A percentile compares a stretch with the other conserved stretches of the same genome.
Evolutionary conservation across 352 stramenopile genomes (phyloP).

Genomic region (Poterioochromonas sp.): DNA sequence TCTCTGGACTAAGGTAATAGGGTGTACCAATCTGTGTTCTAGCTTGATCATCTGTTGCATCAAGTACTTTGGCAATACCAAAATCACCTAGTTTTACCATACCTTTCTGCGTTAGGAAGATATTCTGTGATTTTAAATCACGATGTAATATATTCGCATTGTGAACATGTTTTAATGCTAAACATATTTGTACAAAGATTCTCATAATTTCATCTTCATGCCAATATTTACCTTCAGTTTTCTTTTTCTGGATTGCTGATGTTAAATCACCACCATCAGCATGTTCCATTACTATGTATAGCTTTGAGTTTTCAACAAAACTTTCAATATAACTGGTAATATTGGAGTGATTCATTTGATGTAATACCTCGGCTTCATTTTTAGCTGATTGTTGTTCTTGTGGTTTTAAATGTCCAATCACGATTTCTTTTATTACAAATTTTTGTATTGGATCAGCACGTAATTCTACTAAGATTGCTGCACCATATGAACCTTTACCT

Average conservation of each 20-base stretch:
- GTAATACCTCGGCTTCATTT: constrained; percentile 41
- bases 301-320: constrained; percentile 36
- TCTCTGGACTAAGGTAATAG: constrained; percentile 28
- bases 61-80: constrained; percentile 47
- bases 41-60: constrained; percentile 17
- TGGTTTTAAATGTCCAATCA: constrained; percentile 33
- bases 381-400: constrained; percentile 31
- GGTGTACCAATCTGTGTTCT: constrained; percentile 30
- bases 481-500: constrained; percentile 34
- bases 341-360: constrained; percentile 41
- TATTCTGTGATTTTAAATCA: constrained; percentile 48
- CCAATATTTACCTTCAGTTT: constrained; percentile 12
- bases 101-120: constrained; percentile 48
- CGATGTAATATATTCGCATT: constrained; percentile 49
- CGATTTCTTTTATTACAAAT: constrained; percentile 36
- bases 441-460: constrained; percentile 16
- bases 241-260: constrained; percentile 35
- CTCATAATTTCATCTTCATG: constrained; percentile 19
- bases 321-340: constrained; percentile 42
- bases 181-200: constrained; percentile 50
- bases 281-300: constrained; percentile 58
- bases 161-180: constrained; percentile 53
- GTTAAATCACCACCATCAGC: constrained; percentile 51
- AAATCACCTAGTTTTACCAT: constrained; percentile 53
- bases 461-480: constrained; percentile 27